Conservation (phyloP, 352 stramenopile genomes). For the Pythium insidiosum region DNA sequence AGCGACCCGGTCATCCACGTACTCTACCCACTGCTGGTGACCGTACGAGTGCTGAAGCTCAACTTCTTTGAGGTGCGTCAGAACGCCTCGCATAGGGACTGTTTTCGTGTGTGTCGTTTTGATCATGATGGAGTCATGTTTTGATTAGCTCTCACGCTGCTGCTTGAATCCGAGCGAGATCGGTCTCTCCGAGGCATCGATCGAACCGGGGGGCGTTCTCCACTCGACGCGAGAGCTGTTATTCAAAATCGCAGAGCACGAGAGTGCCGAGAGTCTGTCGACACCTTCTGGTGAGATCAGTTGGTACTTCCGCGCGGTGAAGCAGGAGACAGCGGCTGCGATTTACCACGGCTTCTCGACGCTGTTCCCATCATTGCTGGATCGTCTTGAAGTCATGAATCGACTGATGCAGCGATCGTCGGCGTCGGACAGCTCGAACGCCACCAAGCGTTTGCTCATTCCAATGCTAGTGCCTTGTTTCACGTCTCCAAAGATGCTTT, state of each 20-base stretch:
- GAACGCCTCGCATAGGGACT: not conserved
- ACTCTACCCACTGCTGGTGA: constrained; percentile 68
- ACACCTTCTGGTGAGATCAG: constrained; percentile 32
- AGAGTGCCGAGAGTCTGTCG: constrained; percentile 9
- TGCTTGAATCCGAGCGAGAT: constrained; percentile 52
- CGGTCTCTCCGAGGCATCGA: constrained; percentile 26
- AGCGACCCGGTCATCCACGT: constrained; percentile 34
- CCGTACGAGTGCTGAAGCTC: constrained; percentile 68
- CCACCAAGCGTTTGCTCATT: constrained; percentile 54
- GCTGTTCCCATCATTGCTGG: constrained; percentile 71
- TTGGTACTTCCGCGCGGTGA: constrained; percentile 74
- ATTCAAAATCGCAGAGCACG: constrained; percentile 58
- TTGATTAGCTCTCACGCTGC: constrained; percentile 54
- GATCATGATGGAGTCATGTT: not conserved
- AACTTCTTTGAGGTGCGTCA: constrained; percentile 83
- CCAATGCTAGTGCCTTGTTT: constrained; percentile 82
- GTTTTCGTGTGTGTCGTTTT: too few relatives aligned
- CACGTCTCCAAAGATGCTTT: constrained; percentile 77
- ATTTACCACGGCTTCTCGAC: constrained; percentile 80
- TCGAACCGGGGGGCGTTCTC: constrained; percentile 34
- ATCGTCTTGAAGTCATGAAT: constrained; percentile 78
- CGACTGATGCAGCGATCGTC: constrained; percentile 42
- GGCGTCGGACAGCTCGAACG: constrained; percentile 8
- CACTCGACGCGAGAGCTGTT: constrained; percentile 52
- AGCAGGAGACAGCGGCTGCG: constrained; percentile 65